Evolutionary conservation across 78 protist genomes (phyloP).

Genomic region (Dictyostelium brefeldianum): DNA sequence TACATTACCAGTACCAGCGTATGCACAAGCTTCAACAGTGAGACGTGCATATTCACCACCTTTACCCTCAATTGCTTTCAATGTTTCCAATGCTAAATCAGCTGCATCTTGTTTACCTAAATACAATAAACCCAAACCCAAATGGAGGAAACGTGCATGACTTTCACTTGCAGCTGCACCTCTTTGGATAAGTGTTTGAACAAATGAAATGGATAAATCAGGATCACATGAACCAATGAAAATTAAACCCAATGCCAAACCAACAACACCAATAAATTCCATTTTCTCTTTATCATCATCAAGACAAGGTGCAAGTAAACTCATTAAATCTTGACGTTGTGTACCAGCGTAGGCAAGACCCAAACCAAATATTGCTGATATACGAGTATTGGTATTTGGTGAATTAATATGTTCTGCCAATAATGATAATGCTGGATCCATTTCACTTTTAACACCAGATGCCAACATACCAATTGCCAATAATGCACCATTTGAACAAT

Average conservation of each 20-base stretch:
- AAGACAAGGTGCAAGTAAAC: slow-evolving; percentile 72
- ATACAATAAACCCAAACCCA: slow-evolving; percentile 92
- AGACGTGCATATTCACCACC: slow-evolving; percentile 80
- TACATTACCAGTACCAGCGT: slow-evolving; percentile 98
- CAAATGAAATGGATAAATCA: slow-evolving; percentile 78
- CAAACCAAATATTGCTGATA: slow-evolving; percentile 69
- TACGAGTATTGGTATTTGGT: slow-evolving; percentile 14
- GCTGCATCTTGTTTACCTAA: slow-evolving; percentile 90
- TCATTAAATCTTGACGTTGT: slow-evolving; percentile 71
- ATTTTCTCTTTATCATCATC: slow-evolving; percentile 84
- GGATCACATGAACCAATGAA: slow-evolving; percentile 94
- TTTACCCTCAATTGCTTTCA: slow-evolving; percentile 82
- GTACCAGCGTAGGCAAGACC: slow-evolving; percentile 94
- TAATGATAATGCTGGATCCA: slow-evolving; percentile 96
- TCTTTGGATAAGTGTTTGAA: slow-evolving; percentile 77
- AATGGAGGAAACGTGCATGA: slow-evolving; percentile 73
- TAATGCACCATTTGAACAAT: slow-evolving; percentile 97
- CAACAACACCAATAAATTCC: slow-evolving; percentile 91
- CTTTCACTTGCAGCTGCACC: slow-evolving; percentile 24
- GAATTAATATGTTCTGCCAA: slow-evolving; percentile 74
- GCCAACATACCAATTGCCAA: slow-evolving; percentile 94
- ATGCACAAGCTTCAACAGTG: slow-evolving; percentile 95
- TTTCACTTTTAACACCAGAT: slow-evolving; percentile 90
- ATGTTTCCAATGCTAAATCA: slow-evolving; percentile 89
- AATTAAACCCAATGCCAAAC: slow-evolving; percentile 94